Base-by-base conservation (phyloP, 2,329 filamentous ascomycete species). In the Cyclaneusma minus region DNA sequence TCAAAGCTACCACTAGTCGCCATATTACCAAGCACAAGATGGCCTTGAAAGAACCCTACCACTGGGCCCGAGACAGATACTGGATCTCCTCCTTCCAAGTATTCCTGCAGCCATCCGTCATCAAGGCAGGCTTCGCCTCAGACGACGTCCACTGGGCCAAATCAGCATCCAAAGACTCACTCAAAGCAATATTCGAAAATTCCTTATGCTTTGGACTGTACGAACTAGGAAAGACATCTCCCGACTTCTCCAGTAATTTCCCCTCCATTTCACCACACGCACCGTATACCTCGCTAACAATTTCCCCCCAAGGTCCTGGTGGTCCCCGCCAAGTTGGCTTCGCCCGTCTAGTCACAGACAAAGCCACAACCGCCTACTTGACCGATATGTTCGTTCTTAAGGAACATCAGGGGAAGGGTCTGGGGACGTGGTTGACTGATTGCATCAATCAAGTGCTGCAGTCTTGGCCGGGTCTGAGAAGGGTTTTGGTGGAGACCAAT, bases 381-480 rank as follows among this genome's bases (percentile, higher is more conserved):
- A 75, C 74, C 14, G 76, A 81, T 40, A 68, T 80, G 12, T 81
- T 75, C 45, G 55, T 81, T 13, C 45, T 68, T 3, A 55, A 63
- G 1, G 56, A 62, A 20, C 65, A 69, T 39, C 71, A 75, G 42
- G 60, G 64, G 4, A 53, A 58, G 7, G 74, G 76, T 0, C 54
- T 82, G 2, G 76, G 68, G 3, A 62, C 54, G 22, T 81, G 72
- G 70, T 49, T 81, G 42, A 62, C 79, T 45, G 47, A 54, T 4
- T 70, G 64, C 37, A 49, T 76, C 31, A 60, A 67, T 35, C 68
- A 77, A 37, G 47, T 64, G 3, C 42, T 69, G 19, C 48, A 57
- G 13, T 54, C 54, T 16, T 68, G 75, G 61, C 62, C 68, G 2
- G 49, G 64, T 34, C 53, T 84, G 40, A 56, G 76, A 22, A 58